Percentiles rank a stretch among this genome's conserved stretches.
Evolutionary conservation across 2,329 filamentous ascomycete species (phyloP).

Genomic region (Sphaceloma murrayae): DNA sequence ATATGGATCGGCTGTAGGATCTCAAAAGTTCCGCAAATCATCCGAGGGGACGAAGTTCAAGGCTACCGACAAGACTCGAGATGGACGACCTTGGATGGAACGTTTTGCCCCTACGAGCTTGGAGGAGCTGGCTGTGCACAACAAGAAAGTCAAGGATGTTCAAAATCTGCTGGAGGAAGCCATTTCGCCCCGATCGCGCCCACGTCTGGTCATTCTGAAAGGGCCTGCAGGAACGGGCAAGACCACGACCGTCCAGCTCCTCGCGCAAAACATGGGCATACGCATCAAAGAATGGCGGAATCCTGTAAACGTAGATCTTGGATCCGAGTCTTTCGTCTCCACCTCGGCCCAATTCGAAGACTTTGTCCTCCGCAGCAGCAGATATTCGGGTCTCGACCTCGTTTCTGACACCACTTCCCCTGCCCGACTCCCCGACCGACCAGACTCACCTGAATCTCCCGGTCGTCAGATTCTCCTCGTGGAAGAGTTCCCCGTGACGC

Average conservation of each 20-base stretch:
- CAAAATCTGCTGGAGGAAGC: slow-evolving; percentile 71
- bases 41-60: slow-evolving; percentile 28
- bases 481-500: slow-evolving; percentile 44
- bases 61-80: slow-evolving; percentile 28
- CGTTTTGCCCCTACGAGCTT: slow-evolving; percentile 65
- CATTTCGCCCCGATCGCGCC: slow-evolving; percentile 32
- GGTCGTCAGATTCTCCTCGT: slow-evolving; percentile 37
- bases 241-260: slow-evolving; percentile 71
- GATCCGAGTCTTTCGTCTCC: slow-evolving; percentile 56
- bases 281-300: slow-evolving; percentile 88
- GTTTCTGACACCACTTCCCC: slow-evolving; percentile 4
- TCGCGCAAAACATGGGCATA: slow-evolving; percentile 67
- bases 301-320: slow-evolving; percentile 53
- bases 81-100: slow-evolving; percentile 76
- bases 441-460: slow-evolving; percentile 12
- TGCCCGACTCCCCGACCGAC: slow-evolving; percentile 17
- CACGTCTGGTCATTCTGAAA: slow-evolving; percentile 75
- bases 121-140: slow-evolving; percentile 85
- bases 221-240: slow-evolving; percentile 88
- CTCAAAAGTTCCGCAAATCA: slow-evolving; percentile 38
- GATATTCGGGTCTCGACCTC: slow-evolving; percentile 62
- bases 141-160: slow-evolving; percentile 85
- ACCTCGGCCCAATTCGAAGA: slow-evolving; percentile 79
- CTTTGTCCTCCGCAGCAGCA: slow-evolving; percentile 72
- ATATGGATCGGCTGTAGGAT: neutral